Base-by-base conservation (phyloP, 2,329 filamentous ascomycete genomes). In the Chrysoporthe cubensis region DNA sequence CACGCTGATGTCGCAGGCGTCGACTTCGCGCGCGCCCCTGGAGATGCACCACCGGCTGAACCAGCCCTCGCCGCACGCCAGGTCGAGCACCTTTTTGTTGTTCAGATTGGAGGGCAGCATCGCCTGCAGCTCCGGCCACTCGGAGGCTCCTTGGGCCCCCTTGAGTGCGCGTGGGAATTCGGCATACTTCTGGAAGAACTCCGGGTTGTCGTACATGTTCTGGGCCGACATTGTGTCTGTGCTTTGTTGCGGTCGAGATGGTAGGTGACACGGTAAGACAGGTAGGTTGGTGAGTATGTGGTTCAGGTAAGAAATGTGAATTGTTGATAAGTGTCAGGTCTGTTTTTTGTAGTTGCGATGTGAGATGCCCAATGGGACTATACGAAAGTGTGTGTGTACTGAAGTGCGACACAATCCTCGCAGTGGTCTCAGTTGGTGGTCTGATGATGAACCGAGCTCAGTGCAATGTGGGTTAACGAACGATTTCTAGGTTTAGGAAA, bases 41-140 rank as follows among this genome's bases (percentile, higher is more conserved):
- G 78, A 77, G 61, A 74, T 71, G 13, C 80, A 79, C 76, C 78
- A 83, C n/a, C 80, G 79, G 43, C 76, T 74, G 68, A 83, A 82
- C 80, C 80, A 83, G 26, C 82, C 82, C 69, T 81, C 80, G 16
- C 81, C 82, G 71, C 82, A 84, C 4, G 81, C 82, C 4, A 84
- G 76, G 71, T 84, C 81, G 9, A 84, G 77, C 42, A 83, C 72
- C 18, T 68, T 71, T 4, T 73, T 68, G n/a, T 73, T 76, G 9
- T 65, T 64, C 54, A 79, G 71, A 48, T 72, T 58, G 8, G 67
- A 26, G 2, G 80, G 79, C 40, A 84, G 73, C 73, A 84, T 78
- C 4, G 74, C 68, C 34, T 73, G 73, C n/a, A 84, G 71, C n/a
- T 73, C 74, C 3, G 79, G 78, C 82, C 81, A 84, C 76, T 83